Percentiles rank a stretch among this genome's conserved stretches.
Conservation (phyloP, 768 basidiomycete genomes). For the Boletus insuetus region DNA sequence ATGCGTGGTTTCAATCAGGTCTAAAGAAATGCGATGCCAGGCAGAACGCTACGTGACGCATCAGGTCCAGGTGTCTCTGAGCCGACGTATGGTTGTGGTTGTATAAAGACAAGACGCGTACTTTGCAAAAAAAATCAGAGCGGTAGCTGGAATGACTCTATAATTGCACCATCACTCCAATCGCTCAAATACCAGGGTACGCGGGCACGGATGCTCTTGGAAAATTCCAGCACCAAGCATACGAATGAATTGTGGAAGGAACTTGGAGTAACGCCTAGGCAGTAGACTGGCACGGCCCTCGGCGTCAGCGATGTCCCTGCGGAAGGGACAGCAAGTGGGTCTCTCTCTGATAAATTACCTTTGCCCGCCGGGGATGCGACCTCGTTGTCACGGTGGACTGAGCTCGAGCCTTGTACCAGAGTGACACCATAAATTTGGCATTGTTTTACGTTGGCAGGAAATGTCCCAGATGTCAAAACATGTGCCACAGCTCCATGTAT, state of each 20-base stretch:
- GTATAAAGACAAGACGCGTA: constrained; percentile 35
- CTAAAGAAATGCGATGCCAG: constrained; percentile 91
- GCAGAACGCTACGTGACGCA: constrained; percentile 57
- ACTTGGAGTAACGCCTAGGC: too few species aligned
- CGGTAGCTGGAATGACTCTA: constrained; percentile 82
- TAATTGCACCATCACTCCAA: constrained; percentile 95
- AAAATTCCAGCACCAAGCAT: constrained; percentile 59
- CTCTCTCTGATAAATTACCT: neutral
- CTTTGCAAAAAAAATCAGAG: constrained; percentile 85
- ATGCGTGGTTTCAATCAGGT: constrained; percentile 86
- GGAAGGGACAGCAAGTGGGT: neutral
- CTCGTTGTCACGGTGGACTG: too few species aligned
- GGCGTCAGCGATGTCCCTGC: too few species aligned
- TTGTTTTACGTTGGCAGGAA: too few species aligned
- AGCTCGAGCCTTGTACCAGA: too few species aligned
- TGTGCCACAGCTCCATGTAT: too few species aligned
- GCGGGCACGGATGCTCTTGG: constrained; percentile 66
- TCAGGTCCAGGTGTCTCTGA: neutral
- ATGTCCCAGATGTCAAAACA: too few species aligned
- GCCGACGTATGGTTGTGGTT: neutral
- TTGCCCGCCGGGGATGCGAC: too few species aligned
- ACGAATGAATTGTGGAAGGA: constrained; percentile 18
- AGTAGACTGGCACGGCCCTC: too few species aligned
- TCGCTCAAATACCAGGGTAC: constrained; percentile 80
- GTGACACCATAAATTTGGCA: too few species aligned